Conservation (phyloP, 2,329 filamentous ascomycete genomes). For the Beauveria asiatica region DNA sequence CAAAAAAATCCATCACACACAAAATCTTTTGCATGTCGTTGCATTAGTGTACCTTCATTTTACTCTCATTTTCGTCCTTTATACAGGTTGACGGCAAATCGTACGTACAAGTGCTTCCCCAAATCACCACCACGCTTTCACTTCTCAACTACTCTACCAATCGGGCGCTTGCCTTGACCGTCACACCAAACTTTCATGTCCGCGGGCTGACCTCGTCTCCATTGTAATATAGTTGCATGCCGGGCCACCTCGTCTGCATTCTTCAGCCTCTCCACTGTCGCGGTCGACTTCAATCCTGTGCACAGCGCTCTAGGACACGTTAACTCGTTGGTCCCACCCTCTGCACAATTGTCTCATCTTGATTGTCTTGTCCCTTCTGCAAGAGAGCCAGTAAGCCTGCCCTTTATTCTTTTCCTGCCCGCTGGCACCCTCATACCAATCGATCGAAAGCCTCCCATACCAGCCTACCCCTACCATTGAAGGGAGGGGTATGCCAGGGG, state of each 20-base stretch:
- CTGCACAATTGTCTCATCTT: constrained; percentile 41
- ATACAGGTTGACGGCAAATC: constrained; percentile 23
- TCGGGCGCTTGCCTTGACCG: constrained; percentile 15
- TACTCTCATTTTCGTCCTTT: constrained; percentile 12
- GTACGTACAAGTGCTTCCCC: constrained; percentile 32
- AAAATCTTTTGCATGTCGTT: constrained; percentile 4
- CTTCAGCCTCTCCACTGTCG: constrained; percentile 32
- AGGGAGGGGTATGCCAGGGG: constrained; percentile 21
- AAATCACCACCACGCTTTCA: constrained; percentile 15
- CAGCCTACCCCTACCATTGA: constrained; percentile 20
- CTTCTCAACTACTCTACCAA: constrained; percentile 19
- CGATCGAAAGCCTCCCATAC: constrained; percentile 19
- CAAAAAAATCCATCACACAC: background rate
- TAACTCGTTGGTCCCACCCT: constrained; percentile 54
- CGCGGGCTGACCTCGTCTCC: constrained; percentile 19
- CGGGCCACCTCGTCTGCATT: constrained; percentile 26
- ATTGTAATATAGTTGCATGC: constrained; percentile 27
- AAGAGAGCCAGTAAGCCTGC: constrained; percentile 45
- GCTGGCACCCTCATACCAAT: constrained; percentile 15
- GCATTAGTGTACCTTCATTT: constrained; percentile 7
- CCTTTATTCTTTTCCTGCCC: constrained; percentile 17
- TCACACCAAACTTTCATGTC: constrained; percentile 29
- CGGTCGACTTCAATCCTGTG: constrained; percentile 34
- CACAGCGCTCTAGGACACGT: constrained; percentile 50
- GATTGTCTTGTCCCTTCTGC: constrained; percentile 31